These are phyloP conservation scores for Casuarina glauca DNA, from an alignment of 306 rosid genomes.

Conservation along the genomic window DNA sequence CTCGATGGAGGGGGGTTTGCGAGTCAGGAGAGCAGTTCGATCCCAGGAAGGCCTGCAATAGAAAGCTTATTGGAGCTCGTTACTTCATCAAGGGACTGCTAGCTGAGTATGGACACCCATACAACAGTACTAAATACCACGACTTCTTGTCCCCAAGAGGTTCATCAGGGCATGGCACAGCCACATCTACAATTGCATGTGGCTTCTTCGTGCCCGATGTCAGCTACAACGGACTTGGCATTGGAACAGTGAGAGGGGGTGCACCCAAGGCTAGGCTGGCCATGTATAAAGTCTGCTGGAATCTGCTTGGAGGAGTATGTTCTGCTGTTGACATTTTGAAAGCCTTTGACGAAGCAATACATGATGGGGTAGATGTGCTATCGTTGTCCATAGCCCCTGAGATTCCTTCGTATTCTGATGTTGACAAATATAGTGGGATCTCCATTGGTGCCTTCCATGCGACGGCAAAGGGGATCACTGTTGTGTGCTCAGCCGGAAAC, in stretches of 20 bases:
- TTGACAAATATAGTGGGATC: conserved; percentile 34
- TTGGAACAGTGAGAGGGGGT: conserved; percentile 50
- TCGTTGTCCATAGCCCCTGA: conserved; percentile 41
- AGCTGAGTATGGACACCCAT: conserved; percentile 43
- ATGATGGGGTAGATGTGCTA: conserved; percentile 56
- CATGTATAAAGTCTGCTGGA: conserved; percentile 60
- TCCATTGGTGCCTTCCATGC: conserved; percentile 52
- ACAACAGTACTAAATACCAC: conserved; percentile 18
- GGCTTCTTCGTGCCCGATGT: conserved; percentile 36
- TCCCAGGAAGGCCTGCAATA: conserved; percentile 43
- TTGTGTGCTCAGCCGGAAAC: conserved; percentile 46
- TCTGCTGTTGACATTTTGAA: conserved; percentile 45
- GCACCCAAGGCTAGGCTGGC: conserved; percentile 50
- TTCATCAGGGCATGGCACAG: conserved; percentile 44
- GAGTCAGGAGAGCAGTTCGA: conserved; percentile 42
- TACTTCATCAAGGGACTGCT: conserved; percentile 41
- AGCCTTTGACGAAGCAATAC: conserved; percentile 47
- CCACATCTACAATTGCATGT: conserved; percentile 46
- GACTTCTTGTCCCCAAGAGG: conserved; percentile 51
- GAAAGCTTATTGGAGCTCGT: conserved; percentile 56
- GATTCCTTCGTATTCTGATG: conserved; percentile 35
- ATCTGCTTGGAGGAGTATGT: conserved; percentile 29
- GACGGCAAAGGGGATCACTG: conserved; percentile 43
- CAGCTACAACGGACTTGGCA: conserved; percentile 47
- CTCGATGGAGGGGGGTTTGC: conserved; percentile 51